phyloP scores from a whole-genome alignment of 768 basidiomycete species.

The Cytidiella melzeri region DNA sequence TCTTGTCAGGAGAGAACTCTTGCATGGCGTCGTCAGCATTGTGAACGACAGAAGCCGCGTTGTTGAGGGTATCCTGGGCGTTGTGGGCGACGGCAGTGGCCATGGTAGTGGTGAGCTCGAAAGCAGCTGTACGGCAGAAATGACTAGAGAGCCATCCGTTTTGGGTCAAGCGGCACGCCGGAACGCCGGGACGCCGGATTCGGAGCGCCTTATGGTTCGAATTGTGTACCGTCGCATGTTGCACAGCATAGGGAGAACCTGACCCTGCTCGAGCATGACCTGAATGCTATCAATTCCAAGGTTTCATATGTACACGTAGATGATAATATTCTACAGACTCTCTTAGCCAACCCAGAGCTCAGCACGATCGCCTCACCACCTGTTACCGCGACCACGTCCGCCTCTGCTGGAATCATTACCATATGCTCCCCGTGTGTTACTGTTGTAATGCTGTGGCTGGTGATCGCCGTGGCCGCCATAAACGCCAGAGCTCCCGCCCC shows the following conservation, averaged over 20 bases:
- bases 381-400: constrained; percentile 42
- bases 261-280: too few species aligned
- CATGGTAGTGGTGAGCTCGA: constrained; percentile 17
- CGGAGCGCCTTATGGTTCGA: background rate
- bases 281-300: too few species aligned
- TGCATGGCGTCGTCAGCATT: constrained; percentile 12
- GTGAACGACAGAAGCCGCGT: constrained; percentile 24
- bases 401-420: constrained; percentile 17
- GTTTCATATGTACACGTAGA: too few species aligned
- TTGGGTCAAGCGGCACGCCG: background rate
- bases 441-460: constrained; percentile 30
- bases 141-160: constrained; percentile 6
- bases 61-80: constrained; percentile 23
- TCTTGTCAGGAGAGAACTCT: constrained; percentile 55
- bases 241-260: background rate
- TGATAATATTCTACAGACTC: too few species aligned
- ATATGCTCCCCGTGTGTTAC: constrained; percentile 22
- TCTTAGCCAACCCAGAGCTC: too few species aligned
- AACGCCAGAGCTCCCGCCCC: constrained; percentile 28
- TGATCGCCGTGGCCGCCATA: constrained; percentile 21
- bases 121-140: constrained; percentile 1
- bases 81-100: constrained; percentile 19
- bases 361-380: too few species aligned
- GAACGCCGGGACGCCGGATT: background rate
- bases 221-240: background rate